Base-by-base conservation (phyloP, 2,329 filamentous ascomycete species). In the Sarocladium oryzae region DNA sequence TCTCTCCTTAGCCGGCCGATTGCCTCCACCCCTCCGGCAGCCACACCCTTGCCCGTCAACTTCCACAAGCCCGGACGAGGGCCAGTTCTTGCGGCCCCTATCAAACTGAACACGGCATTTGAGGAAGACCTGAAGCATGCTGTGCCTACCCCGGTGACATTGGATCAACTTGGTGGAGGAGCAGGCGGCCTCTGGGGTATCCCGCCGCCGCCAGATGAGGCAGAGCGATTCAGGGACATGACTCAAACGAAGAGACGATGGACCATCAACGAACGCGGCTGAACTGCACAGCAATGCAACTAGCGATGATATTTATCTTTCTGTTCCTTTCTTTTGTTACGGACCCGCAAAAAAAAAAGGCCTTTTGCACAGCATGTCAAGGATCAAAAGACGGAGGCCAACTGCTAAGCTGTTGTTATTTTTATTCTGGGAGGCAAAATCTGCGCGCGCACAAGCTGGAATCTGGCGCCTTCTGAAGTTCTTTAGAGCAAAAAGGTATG, bases 201-300 rank as follows among this genome's bases (percentile, higher is more conserved):
- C 9, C 71, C 73, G 2, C 63, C 65, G 49, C 69, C 74, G 18
- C 66, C 71, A 13, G 71, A 67, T 7, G 69, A 74, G 37, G 72
- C 70, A 1, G 76, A 79, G 50, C 66, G 65, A 26, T 63, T 69
- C 26, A 66, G 73, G 6, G 77, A 80, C 52, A 52, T 70, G 52
- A 71, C 67, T 30, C 66, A 69, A 18, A 66, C 69, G 1, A 81
- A 81, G 63, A 64, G 78, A 49, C 69, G 78, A 21, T 82, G 78
- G 78, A 79, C 77, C 20, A 71, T 80, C 4, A 79, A 71, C 41
- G 77, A 81, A 57, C 69, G 66, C 13, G 30, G 38, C 11, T 54
- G 52, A 36, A 13, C 15, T 28, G 16, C 6, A 23, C 7, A 21
- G 16, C n/a, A n/a, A 20, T 40, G 37, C 4, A 23, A 13, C 13